These are phyloP conservation scores for Xylaria digitata DNA, from an alignment of 2,329 filamentous ascomycete species.

Conservation along the genomic window DNA sequence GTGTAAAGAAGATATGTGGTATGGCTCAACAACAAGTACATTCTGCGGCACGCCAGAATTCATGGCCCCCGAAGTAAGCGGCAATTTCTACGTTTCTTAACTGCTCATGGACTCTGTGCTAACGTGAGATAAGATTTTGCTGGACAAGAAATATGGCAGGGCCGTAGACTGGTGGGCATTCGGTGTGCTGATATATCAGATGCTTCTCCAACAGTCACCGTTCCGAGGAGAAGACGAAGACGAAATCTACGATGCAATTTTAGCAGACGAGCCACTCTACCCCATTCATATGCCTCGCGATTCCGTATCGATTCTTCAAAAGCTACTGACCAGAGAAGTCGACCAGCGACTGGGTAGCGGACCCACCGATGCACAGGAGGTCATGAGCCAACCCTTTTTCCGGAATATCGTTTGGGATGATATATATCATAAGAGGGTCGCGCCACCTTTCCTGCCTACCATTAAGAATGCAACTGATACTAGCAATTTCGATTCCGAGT, in stretches of 20 bases:
- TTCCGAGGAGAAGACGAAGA: conserved; percentile 99
- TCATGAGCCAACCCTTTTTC: conserved; percentile 99
- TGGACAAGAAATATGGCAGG: conserved; percentile 98
- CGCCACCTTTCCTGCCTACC: conserved; percentile 87
- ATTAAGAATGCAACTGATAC: conserved; percentile 96
- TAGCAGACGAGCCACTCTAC: conserved; percentile 96
- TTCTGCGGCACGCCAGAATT: conserved; percentile 99
- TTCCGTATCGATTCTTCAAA: conserved; percentile 96
- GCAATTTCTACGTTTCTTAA: not conserved
- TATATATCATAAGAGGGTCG: conserved; percentile 93
- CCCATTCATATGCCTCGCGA: conserved; percentile 99
- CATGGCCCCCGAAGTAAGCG: conserved; percentile 92
- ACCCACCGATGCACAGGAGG: conserved; percentile 95
- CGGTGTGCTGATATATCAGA: conserved; percentile 98
- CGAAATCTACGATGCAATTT: conserved; percentile 98
- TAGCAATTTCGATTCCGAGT: conserved; percentile 99
- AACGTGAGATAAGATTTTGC: conserved; percentile 74
- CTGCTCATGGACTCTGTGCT: conserved; percentile 41
- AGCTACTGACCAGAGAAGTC: conserved; percentile 93
- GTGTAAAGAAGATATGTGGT: conserved; percentile 99
- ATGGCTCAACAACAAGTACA: conserved; percentile 93
- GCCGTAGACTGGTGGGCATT: conserved; percentile 99
- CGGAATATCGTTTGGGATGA: conserved; percentile 98
- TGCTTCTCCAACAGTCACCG: conserved; percentile 97
- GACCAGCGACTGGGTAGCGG: conserved; percentile 93